These are phyloP conservation scores for Luzula sylvatica DNA, from an alignment of 176 grass and related monocot genomes.

Conservation along the genomic window DNA sequence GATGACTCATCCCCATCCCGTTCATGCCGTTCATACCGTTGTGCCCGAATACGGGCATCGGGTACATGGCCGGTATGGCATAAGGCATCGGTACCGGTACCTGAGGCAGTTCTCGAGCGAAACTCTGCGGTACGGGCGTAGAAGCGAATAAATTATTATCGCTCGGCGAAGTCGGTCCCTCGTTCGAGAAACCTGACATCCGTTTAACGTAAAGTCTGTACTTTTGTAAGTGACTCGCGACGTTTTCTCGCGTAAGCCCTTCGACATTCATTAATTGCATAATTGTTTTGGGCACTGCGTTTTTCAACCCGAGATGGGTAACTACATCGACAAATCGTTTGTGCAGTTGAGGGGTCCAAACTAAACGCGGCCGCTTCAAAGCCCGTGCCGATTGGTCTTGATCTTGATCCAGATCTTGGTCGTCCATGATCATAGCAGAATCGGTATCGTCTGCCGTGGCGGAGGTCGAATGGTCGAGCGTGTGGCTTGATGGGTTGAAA, in stretches of 20 bases:
- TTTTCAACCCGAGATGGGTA: slow-evolving; percentile 82
- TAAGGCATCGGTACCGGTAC: slow-evolving; percentile 22
- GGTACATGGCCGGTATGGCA: slow-evolving; percentile 13
- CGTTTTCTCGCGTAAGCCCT: slow-evolving; percentile 75
- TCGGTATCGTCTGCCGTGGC: slow-evolving; percentile 24
- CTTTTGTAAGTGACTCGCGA: slow-evolving; percentile 90
- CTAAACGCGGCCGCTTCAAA: slow-evolving; percentile 47
- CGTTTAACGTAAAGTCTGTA: slow-evolving; percentile 74
- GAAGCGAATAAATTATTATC: slow-evolving; percentile 43
- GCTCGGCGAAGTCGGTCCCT: slow-evolving; percentile 32
- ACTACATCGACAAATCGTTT: slow-evolving; percentile 94
- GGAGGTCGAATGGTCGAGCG: not conserved
- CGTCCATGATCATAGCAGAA: slow-evolving; percentile 3
- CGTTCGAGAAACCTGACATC: slow-evolving; percentile 58
- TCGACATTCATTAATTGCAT: slow-evolving; percentile 99
- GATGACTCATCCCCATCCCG: slow-evolving; percentile 9
- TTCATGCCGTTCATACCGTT: slow-evolving; percentile 1
- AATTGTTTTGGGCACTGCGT: slow-evolving; percentile 85
- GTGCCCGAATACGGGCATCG: slow-evolving; percentile 25
- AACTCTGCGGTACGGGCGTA: slow-evolving; percentile 31
- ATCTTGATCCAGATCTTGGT: slow-evolving; percentile 16
- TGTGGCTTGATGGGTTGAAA: not conserved
- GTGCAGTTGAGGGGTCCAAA: slow-evolving; percentile 96
- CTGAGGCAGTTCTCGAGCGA: slow-evolving; percentile 20
- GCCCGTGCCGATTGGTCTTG: slow-evolving; percentile 12